These are phyloP conservation scores for Setaria viridis DNA, from an alignment of 202 grass and related monocot genomes.

Conservation along the genomic window DNA sequence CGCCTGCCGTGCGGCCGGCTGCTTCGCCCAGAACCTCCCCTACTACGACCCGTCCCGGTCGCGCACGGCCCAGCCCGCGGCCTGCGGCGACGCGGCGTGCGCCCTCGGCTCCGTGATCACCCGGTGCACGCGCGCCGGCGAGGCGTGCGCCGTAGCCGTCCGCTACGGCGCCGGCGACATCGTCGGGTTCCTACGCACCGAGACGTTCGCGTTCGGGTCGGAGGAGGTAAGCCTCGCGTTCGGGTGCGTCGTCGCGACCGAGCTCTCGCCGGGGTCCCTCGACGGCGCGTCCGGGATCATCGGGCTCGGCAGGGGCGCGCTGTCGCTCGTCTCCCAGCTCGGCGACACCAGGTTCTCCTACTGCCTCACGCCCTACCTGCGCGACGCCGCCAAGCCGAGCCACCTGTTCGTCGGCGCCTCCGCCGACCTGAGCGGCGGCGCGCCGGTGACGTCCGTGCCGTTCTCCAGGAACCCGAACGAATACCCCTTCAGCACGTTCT, in stretches of 20 bases:
- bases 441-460: slow-evolving; percentile 13
- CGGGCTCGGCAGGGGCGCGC: slow-evolving; percentile 30
- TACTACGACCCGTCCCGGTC: slow-evolving; percentile 5
- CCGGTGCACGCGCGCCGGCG: background rate
- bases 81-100: background rate
- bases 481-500: background rate
- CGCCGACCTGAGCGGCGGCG: background rate
- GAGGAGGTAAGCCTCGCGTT: background rate
- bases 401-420: slow-evolving; percentile 20
- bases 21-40: background rate
- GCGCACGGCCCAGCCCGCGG: background rate
- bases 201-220: slow-evolving; percentile 13
- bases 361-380: slow-evolving; percentile 29
- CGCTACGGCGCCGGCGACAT: background rate
- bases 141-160: background rate
- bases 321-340: slow-evolving; percentile 27
- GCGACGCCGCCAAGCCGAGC: slow-evolving; percentile 3
- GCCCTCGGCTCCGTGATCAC: background rate
- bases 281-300: slow-evolving; percentile 34
- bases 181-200: background rate
- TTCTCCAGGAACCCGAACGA: background rate
- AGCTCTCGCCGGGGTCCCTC: background rate
- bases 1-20: background rate
- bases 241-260: background rate
- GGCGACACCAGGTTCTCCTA: slow-evolving; percentile 42